Conservation (phyloP, 305 asterid species). For the Ilex paraguariensis region DNA sequence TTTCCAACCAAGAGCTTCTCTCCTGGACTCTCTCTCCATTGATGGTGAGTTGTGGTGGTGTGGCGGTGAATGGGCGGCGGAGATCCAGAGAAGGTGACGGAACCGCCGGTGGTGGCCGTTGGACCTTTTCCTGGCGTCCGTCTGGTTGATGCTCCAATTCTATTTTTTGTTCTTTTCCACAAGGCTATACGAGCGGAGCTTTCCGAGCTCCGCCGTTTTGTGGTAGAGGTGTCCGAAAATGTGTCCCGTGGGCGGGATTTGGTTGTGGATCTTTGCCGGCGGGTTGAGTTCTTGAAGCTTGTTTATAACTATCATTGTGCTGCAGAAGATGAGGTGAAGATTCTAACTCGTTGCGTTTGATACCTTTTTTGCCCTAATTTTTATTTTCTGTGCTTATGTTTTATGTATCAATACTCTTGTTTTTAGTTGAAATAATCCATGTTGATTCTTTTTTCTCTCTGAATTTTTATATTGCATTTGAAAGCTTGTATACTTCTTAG, state of each 20-base stretch:
- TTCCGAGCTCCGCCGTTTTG: conserved; percentile 41
- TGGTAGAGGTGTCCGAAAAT: conserved; percentile 44
- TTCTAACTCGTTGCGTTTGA: too few species aligned
- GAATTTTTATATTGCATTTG: too few species aligned
- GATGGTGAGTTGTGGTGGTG: conserved; percentile 41
- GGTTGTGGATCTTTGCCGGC: conserved; percentile 41
- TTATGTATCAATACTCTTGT: not conserved
- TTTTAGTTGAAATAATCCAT: too few species aligned
- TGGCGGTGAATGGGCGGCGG: conserved; percentile 47
- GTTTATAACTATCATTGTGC: conserved; percentile 65
- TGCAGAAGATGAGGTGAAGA: conserved; percentile 87
- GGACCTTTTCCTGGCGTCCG: conserved; percentile 42
- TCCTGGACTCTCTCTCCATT: conserved; percentile 27
- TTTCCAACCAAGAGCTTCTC: too few species aligned
- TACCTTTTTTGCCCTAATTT: not conserved
- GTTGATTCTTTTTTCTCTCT: too few species aligned
- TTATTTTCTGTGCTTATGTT: not conserved
- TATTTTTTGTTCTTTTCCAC: conserved; percentile 66
- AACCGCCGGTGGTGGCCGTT: conserved; percentile 35
- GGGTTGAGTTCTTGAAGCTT: conserved; percentile 68
- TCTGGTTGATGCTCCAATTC: conserved; percentile 68
- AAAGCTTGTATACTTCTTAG: too few species aligned
- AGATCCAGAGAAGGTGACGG: conserved; percentile 16
- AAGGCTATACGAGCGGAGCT: conserved; percentile 71
- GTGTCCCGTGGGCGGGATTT: conserved; percentile 27